Base-by-base conservation (phyloP, 2,329 filamentous ascomycete genomes). In the Plectosphaerella cucumerina region DNA sequence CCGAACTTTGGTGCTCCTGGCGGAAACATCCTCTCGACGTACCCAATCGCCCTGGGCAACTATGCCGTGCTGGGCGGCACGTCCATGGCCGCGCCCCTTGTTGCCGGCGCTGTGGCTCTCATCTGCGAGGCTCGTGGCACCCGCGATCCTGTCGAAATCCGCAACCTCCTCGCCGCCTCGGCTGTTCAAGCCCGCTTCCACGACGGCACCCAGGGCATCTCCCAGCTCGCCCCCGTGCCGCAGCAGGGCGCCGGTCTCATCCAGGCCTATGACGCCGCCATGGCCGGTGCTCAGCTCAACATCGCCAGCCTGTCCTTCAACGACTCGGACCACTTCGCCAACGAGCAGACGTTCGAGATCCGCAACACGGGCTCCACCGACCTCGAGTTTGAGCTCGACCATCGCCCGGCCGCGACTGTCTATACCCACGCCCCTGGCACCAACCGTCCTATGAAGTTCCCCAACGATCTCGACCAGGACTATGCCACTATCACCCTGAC, bases 161-260 rank as follows among this genome's bases (percentile, higher is more conserved):
- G 78, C 63, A 75, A 71, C 54, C 60, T 77, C 18, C 65, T 83
- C 3, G 72, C 77, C 1, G 65, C 76, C 21, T 80, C 72, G 3
- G 70, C 78, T 21, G 74, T 73, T 41, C 74, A 77, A 0, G 69
- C 73, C 50, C 56, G 72, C 3, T 81, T 76, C 69, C 77, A 79
- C 55, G 68, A 74, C 41, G 72, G 70, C 6, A 58, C 51, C 1
- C 55, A 54, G 2, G 68, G 71, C 6, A 66, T 61, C 23, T 54
- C 65, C 2, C 62, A 70, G 35, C 67, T 81, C 0, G 77, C 80
- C 0, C 81, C 83, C 0, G 77, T 83, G 12, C 65, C 76, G 3
- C 83, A 87, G 60, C 80, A 85, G 58, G 84, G 84, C 11, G 77
- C 67, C 23, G 84, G 84, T 35, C 67, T 85, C 12, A 67, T 86